Base-by-base conservation (phyloP, 1,284 basidiomycete genomes). In the Cryptococcus sp. region DNA sequence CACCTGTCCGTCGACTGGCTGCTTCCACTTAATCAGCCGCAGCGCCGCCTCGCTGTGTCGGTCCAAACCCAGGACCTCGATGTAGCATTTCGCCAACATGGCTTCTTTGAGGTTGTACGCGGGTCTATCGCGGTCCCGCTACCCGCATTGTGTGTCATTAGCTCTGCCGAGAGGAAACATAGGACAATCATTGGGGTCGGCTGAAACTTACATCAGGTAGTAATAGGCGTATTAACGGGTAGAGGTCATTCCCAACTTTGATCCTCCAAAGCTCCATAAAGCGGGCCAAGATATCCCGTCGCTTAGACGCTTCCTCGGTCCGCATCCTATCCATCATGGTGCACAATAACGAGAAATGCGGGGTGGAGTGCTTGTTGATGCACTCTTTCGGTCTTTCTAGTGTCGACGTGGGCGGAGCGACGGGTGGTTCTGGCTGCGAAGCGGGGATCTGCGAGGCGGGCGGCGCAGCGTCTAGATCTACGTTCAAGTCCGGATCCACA, bases 51-150 rank as follows among this genome's bases (percentile, higher is more conserved):
- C 86, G 57, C 89, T 88, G 70, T 86, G 86, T 70, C 80, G 83
- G 50, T 88, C 86, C 1, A 97, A 81, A 0, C 90, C 90, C 42
- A 97, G 88, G 0, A 93, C 83, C 61, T 89, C 88, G 78, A 93
- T 91, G 72, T 93, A 94, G 11, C 85, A 86, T 76, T 91, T 93
- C 3, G 92, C 92, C 2, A 97, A 80, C 69, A 89, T 89, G 77
- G 89, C 88, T 79, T 97, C 94, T 75, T 96, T 96, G 63, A 95
- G 76, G 10, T 90, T 90, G 76, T 96, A 97, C 0, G 92, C 87
- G 0, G 90, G 84, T 51, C 93, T 85, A 64, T 95, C 91, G 39
- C 88, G 84, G 73, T 97, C 93, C 84, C 91, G 89, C 92, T 96
- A 72, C 5, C 15, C 1, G n/a, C n/a, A n/a, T n/a, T n/a, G n/a